These are phyloP conservation scores for Fusarium marasasianum DNA, from an alignment of 2,329 filamentous ascomycete species.

Conservation along the genomic window DNA sequence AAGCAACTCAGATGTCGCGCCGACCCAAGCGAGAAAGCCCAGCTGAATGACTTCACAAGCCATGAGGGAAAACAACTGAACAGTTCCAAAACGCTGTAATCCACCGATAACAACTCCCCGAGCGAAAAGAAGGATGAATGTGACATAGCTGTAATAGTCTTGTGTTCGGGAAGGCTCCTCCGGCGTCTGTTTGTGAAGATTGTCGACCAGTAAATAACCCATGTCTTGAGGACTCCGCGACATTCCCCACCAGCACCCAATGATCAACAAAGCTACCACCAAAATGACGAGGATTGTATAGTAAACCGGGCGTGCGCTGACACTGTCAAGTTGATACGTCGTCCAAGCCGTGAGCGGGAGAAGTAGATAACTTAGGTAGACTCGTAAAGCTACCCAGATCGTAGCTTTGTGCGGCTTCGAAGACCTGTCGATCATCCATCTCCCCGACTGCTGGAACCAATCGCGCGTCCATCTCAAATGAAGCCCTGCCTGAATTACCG, in stretches of 20 bases:
- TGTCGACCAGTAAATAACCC: slow-evolving; percentile 52
- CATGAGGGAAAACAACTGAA: slow-evolving; percentile 22
- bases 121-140: slow-evolving; percentile 25
- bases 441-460: slow-evolving; percentile 50
- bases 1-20: slow-evolving; percentile 58
- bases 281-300: slow-evolving; percentile 47
- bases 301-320: slow-evolving; percentile 29
- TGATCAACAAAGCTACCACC: slow-evolving; percentile 36
- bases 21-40: slow-evolving; percentile 60
- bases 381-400: slow-evolving; percentile 65
- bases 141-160: slow-evolving; percentile 52
- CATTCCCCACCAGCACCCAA: slow-evolving; percentile 45
- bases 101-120: slow-evolving; percentile 29
- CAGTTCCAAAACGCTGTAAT: slow-evolving; percentile 18
- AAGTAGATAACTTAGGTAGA: slow-evolving; percentile 80
- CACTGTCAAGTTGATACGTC: slow-evolving; percentile 71
- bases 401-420: slow-evolving; percentile 48
- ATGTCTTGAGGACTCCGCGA: slow-evolving; percentile 36
- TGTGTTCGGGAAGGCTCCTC: slow-evolving; percentile 52
- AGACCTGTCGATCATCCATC: slow-evolving; percentile 18
- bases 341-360: slow-evolving; percentile 77
- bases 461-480: slow-evolving; percentile 50
- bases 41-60: slow-evolving; percentile 28
- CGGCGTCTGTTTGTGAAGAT: slow-evolving; percentile 73
- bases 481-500: slow-evolving; percentile 57